Percentiles rank a stretch among this genome's conserved stretches.
Evolutionary conservation across 192 early-diverging fungal genomes (phyloP).

Genomic region (Backusella macrospora): DNA sequence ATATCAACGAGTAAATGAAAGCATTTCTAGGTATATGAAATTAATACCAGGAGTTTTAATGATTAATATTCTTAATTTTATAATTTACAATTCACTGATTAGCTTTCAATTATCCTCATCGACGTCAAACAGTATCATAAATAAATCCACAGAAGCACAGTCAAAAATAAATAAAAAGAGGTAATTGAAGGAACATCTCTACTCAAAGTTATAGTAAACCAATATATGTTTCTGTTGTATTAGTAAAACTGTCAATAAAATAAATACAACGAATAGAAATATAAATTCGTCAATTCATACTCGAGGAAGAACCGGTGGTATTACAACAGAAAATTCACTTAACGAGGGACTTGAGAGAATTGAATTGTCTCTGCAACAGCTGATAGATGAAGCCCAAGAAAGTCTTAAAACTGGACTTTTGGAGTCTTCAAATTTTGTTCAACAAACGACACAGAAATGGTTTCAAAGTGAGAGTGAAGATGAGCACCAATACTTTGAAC

Average conservation of each 20-base stretch:
- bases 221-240: background rate
- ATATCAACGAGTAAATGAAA: background rate
- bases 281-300: background rate
- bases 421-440: background rate
- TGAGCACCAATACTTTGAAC: background rate
- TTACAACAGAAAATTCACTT: background rate
- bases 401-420: constrained; percentile 17
- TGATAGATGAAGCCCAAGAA: constrained; percentile 17
- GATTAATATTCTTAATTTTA: background rate
- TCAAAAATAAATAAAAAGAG: background rate
- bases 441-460: background rate
- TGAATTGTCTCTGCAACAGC: background rate
- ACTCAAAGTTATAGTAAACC: background rate
- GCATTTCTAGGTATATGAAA: background rate
- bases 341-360: constrained; percentile 13
- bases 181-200: background rate
- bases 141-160: background rate
- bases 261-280: background rate
- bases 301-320: background rate
- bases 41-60: background rate
- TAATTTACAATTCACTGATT: background rate
- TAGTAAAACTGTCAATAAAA: background rate
- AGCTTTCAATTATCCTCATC: background rate
- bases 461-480: background rate
- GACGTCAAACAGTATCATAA: background rate